Evolutionary conservation across 2,329 filamentous ascomycete species (phyloP).

Genomic region (Colletotrichum melonis): DNA sequence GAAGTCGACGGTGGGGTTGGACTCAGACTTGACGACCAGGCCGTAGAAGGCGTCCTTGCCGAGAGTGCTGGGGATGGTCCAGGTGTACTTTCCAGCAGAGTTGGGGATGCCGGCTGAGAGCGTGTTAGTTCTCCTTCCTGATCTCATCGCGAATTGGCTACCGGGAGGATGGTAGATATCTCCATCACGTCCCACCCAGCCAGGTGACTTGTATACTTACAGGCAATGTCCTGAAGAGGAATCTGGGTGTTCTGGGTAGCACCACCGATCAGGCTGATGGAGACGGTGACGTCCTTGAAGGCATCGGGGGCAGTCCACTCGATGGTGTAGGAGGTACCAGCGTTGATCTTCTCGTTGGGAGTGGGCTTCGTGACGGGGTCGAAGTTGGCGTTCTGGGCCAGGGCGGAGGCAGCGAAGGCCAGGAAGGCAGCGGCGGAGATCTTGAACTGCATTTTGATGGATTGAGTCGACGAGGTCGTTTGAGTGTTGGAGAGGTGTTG

Average conservation of each 20-base stretch:
- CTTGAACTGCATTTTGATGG: conserved; percentile 69
- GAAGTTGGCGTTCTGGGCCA: conserved; percentile 69
- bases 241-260: conserved; percentile 54
- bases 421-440: conserved; percentile 59
- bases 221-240: conserved; percentile 55
- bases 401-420: conserved; percentile 61
- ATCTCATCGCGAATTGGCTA: neutral
- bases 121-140: conserved; percentile 35
- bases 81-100: conserved; percentile 57
- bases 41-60: conserved; percentile 65
- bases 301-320: conserved; percentile 57
- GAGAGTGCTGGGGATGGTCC: conserved; percentile 60
- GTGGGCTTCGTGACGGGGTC: conserved; percentile 63
- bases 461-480: conserved; percentile 31
- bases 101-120: conserved; percentile 59
- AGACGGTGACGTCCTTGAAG: conserved; percentile 57
- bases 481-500: neutral
- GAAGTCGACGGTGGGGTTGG: conserved; percentile 57
- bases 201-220: conserved; percentile 54
- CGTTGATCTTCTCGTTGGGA: conserved; percentile 54
- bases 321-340: conserved; percentile 62
- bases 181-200: neutral
- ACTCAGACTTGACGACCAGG: conserved; percentile 64
- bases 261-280: conserved; percentile 68
- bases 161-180: neutral